Conservation (phyloP, 305 asterid genomes). For the Fraxinus paxiana region DNA sequence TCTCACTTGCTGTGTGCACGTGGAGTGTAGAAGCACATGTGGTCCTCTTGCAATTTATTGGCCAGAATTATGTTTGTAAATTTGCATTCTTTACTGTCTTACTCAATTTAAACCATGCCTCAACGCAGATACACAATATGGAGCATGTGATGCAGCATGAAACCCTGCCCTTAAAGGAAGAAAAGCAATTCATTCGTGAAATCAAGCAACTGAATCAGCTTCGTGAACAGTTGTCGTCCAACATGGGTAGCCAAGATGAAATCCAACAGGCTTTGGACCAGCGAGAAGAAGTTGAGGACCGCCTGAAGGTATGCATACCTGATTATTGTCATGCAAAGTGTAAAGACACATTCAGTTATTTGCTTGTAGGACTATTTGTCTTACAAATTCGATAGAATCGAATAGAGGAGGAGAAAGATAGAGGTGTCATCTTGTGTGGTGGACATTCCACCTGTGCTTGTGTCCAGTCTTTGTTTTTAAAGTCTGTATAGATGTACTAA, state of each 20-base stretch:
- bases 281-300: constrained; percentile 64
- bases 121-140: constrained; percentile 53
- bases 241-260: constrained; percentile 76
- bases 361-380: not conserved
- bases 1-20: not conserved
- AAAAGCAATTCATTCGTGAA: constrained; percentile 71
- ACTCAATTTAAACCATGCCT: constrained; percentile 16
- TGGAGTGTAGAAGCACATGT: not conserved
- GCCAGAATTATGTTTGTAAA: not conserved
- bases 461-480: not conserved
- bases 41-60: constrained; percentile 4
- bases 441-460: not conserved
- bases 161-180: constrained; percentile 74
- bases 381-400: not conserved
- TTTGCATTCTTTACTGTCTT: not conserved
- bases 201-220: constrained; percentile 86
- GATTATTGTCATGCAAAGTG: constrained; percentile 11
- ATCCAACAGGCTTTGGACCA: constrained; percentile 78
- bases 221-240: constrained; percentile 74
- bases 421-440: not conserved
- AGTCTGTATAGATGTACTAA: not conserved
- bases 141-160: constrained; percentile 83
- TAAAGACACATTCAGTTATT: not conserved
- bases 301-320: constrained; percentile 56
- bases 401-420: not conserved